Evolutionary conservation across 805 yeast species (phyloP), one percentile per base, ranked within the genome.

Genomic region (Barnettozyma wickerhamii): DNA sequence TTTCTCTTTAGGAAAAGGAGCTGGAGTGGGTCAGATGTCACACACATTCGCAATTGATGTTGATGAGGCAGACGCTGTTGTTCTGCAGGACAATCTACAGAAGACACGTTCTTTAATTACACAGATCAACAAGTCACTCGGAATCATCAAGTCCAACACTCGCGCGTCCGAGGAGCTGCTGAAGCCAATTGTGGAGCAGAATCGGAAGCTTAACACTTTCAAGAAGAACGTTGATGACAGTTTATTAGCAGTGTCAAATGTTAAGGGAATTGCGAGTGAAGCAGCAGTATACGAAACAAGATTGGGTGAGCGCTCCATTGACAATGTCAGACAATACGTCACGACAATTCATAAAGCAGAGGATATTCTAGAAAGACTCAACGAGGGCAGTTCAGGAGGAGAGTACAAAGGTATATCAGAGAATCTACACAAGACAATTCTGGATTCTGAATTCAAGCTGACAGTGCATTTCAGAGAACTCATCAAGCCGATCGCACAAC

Each of bases 31-130:
- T n/a, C 5, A 13, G 23, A 38, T 40, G 43, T 35, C 38, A 13
- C 23, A 28, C 13, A 37, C 41, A 0, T 23, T 55, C 2, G 18
- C 51, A 0, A 52, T 78, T 20, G 90, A 83, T 52, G 66, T 79
- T 3, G 90, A 84, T 53, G 91, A 83, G 57, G 89, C 90, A 3
- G 96, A 88, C 51, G 80, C 87, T 26, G 81, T 87, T 2, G 89
- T 89, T 5, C 71, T 89, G 24, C 84, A 86, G 38, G 93, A 84
- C 53, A 81, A 84, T 40, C 68, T 90, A 26, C 61, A 69, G 36
- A 73, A 77, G 40, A 75, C 87, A 4, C 72, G 74, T 30, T 69
- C 67, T 15, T 62, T 87, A 30, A 74, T 88, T 9, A 55, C 60
- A 2, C 62, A 72, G 33, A 79, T 89, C 41, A 66, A 76, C 10